These are phyloP conservation scores for Avena eriantha DNA, from an alignment of 176 grass and related monocot species.

Conservation along the genomic window DNA sequence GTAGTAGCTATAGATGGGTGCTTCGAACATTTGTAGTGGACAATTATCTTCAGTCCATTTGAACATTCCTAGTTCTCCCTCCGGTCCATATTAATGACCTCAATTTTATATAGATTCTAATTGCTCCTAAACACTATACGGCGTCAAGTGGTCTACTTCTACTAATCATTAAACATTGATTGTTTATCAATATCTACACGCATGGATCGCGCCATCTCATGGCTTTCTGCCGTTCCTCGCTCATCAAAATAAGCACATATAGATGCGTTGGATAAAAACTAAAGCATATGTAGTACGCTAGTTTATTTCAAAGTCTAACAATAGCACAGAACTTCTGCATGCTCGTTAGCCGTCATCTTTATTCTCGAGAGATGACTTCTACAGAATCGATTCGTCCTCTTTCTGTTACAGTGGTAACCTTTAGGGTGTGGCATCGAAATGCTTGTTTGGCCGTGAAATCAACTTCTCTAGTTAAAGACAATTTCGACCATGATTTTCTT, in stretches of 20 bases:
- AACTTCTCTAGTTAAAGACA: neutral
- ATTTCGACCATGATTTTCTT: too few species aligned
- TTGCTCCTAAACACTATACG: neutral
- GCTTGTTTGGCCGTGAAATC: neutral
- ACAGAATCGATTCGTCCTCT: slow-evolving; percentile 20
- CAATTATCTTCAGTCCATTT: neutral
- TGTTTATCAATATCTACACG: neutral
- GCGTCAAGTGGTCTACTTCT: neutral
- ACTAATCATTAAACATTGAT: neutral
- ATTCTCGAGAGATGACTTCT: neutral
- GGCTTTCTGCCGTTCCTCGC: slow-evolving; percentile 6
- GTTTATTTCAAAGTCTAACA: neutral
- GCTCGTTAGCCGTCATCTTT: neutral
- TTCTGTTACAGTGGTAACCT: neutral
- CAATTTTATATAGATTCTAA: neutral
- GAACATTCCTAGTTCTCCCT: neutral
- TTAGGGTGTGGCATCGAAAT: neutral
- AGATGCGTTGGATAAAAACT: slow-evolving; percentile 2
- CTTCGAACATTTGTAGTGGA: neutral
- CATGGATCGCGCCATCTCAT: neutral
- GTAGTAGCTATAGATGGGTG: neutral
- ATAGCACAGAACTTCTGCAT: slow-evolving; percentile 41
- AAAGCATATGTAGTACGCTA: neutral
- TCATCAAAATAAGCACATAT: too few species aligned
- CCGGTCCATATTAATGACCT: too few species aligned